Base-by-base conservation (phyloP, 257 asterid species). In the Capsicum pubescens region DNA sequence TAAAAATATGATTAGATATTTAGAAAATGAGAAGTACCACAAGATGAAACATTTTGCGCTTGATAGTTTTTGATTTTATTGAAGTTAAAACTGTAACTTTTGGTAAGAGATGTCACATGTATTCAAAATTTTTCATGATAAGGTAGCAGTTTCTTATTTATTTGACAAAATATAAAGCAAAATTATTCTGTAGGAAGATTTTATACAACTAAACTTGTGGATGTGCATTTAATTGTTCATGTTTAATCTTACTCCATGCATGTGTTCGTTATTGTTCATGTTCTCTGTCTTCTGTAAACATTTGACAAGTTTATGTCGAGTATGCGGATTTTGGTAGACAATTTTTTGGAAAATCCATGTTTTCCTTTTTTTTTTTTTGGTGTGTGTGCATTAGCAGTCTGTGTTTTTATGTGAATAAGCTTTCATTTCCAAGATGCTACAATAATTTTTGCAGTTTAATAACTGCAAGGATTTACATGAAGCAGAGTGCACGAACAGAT, bases 391-490 rank as follows among this genome's bases (percentile, higher is more conserved):
- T 76, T 54, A 13, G 64, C 8, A 14, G 26, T 52, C 48, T 21
- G 9, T 15, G 21, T 52, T 52, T 74, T 76, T 56, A 74, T 52
- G 21, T 54, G 81, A 14, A 76, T 76, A 52, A 76, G 63, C 48
- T 8, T 76, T 54, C 44, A 52, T 52, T 54, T 76, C 26, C 46
- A 5, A 14, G 64, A 77, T 15, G 9, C 46, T 13, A 35, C 48
- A 26, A 52, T 54, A 9, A 54, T 54, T 17, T 74, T 26, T 52
- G 14, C 26, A 8, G 46, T 74, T 74, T 21, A 44, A 52, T 77
- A 77, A 77, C 50, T 0, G 26, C n/a, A 64, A 21, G 48, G 63
- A 76, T 76, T 76, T 55, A 26, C 82, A 52, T 77, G 46, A 77
- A 54, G 14, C 82, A 52, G 32, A 55, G 54, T 77, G 42, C 50